Conservation (phyloP, 257 asterid species). For the Forsythia suspensa region DNA sequence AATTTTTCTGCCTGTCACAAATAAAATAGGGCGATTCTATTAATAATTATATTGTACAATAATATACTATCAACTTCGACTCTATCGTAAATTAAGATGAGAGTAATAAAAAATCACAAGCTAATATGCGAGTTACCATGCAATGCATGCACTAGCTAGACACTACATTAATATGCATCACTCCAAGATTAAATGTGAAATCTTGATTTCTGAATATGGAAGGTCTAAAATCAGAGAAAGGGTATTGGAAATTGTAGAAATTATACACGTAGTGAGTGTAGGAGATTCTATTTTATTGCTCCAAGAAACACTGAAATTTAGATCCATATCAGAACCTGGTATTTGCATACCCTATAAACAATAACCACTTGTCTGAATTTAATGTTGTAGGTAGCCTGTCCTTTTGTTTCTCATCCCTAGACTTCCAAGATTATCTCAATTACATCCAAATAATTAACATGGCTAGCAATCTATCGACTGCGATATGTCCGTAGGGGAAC, state of each 20-base stretch:
- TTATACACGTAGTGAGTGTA: conserved; percentile 1
- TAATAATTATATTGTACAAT: conserved; percentile 18
- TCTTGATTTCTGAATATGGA: conserved; percentile 24
- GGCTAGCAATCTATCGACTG: neutral
- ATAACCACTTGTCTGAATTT: neutral
- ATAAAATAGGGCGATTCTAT: neutral
- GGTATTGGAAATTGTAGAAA: conserved; percentile 54
- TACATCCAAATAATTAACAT: neutral
- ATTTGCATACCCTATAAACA: neutral
- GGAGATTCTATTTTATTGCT: conserved; percentile 38
- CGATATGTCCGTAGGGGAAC: too few relatives aligned
- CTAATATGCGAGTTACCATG: too few relatives aligned
- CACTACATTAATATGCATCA: neutral
- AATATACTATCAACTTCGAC: neutral
- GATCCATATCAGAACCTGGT: conserved; percentile 17
- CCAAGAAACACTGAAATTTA: conserved; percentile 67
- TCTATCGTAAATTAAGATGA: neutral
- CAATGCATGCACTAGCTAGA: neutral
- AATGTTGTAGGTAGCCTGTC: neutral
- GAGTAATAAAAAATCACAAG: too few relatives aligned
- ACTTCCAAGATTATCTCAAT: neutral
- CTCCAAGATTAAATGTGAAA: conserved; percentile 23
- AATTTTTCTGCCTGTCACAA: neutral
- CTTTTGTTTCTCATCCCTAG: neutral
- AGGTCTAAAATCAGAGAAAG: conserved; percentile 30